phyloP scores from a whole-genome alignment of 495 filamentous ascomycete species.

The Aspergillus nanangensis region DNA sequence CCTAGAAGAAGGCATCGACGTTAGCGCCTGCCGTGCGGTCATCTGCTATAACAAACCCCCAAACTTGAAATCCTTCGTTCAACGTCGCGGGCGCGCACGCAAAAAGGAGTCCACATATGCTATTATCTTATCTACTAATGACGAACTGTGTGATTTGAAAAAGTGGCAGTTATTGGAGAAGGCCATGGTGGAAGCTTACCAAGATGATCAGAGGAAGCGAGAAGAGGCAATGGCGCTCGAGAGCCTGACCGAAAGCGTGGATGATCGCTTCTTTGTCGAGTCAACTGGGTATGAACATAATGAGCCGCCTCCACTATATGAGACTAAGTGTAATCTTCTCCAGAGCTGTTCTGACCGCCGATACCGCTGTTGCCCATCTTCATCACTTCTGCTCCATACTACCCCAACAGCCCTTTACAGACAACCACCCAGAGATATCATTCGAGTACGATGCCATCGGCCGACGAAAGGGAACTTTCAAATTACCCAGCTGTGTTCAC shows the following conservation, averaged over 20 bases:
- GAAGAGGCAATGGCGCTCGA: slow-evolving; percentile 47
- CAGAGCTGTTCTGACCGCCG: slow-evolving; percentile 71
- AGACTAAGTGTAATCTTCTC: too few species aligned
- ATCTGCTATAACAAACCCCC: slow-evolving; percentile 76
- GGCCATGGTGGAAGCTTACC: slow-evolving; percentile 69
- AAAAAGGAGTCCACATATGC: slow-evolving; percentile 66
- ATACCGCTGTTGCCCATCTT: slow-evolving; percentile 70
- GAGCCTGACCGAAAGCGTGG: slow-evolving; percentile 37
- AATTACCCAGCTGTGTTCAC: slow-evolving; percentile 68
- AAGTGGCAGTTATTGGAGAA: slow-evolving; percentile 63
- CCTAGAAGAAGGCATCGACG: slow-evolving; percentile 88
- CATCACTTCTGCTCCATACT: slow-evolving; percentile 75
- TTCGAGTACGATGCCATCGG: slow-evolving; percentile 25
- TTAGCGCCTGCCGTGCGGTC: slow-evolving; percentile 79
- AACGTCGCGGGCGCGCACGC: slow-evolving; percentile 80
- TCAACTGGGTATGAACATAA: slow-evolving; percentile 45
- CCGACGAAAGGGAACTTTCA: slow-evolving; percentile 38
- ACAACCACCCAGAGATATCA: slow-evolving; percentile 45
- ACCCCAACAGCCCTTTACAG: slow-evolving; percentile 49
- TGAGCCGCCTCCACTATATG: too few species aligned
- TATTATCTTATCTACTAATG: slow-evolving; percentile 50
- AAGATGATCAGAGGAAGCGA: slow-evolving; percentile 59
- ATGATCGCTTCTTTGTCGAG: slow-evolving; percentile 40
- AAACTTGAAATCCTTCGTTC: slow-evolving; percentile 83
- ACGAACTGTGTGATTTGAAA: slow-evolving; percentile 28